Evolutionary conservation across 169 alveolate species (phyloP), one percentile per base, ranked within the genome.

Genomic region (Cryptosporidium ryanae): DNA sequence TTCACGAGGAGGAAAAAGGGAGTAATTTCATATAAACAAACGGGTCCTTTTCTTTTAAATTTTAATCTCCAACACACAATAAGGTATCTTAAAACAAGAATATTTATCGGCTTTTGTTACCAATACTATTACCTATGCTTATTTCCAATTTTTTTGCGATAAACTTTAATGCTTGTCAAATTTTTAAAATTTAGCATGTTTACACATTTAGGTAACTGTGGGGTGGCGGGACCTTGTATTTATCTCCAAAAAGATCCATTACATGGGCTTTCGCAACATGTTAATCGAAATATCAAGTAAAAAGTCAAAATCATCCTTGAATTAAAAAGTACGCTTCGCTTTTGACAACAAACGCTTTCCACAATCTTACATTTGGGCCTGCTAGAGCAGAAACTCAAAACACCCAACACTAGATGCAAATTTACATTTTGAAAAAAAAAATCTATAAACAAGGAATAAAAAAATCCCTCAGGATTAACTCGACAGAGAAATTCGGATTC

Each of bases 151-250:
- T n/a, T n/a, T n/a, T n/a, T n/a, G n/a, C n/a, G n/a, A 68, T 46
- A 18, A 32, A 17, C 23, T 66, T 66, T 66, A 44, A 18, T 68
- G 83, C 83, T 49, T 68, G 83, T 68, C 83, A 68, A 68, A 68
- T 49, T 46, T 68, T 52, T 29, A 29, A 68, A 52, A 25, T 31
- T 50, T 50, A 66, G 55, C 83, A 68, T 68, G 83, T 52, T 50
- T 68, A 29, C 50, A 68, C 65, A 50, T 64, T 48, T 68, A 34
- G 83, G 83, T 68, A 68, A 68, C 83, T 68, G 83, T 68, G 83
- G 83, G 83, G 83, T 55, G 83, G 83, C 83, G 83, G 83, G 65
- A 6, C 52, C 52, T 50, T 55, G 12, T 52, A 38, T 3, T 27
- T 8, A 34, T 64, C 50, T 43, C 34, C 25, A 64, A 32, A n/a